phyloP scores from a whole-genome alignment of 768 basidiomycete species.

The Calocera cornea region DNA sequence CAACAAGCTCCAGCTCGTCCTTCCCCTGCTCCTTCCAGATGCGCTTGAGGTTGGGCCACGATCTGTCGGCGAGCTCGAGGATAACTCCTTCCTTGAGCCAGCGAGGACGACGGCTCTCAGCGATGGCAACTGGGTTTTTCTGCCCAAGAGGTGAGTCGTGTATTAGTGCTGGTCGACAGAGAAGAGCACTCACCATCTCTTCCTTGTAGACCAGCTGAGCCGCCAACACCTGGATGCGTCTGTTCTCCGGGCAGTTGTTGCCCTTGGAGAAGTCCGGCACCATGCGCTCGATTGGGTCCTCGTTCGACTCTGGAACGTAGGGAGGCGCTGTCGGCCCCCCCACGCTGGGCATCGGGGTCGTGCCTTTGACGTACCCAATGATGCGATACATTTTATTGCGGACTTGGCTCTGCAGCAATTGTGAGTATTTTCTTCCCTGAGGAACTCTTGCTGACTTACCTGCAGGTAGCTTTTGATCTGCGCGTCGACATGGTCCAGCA shows the following conservation, averaged over 20 bases:
- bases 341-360: not conserved
- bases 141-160: not conserved
- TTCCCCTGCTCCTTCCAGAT: not conserved
- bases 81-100: not conserved
- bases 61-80: not conserved
- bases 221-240: not conserved
- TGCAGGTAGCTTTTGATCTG: not conserved
- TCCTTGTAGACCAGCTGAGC: not conserved
- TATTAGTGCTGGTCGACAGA: not conserved
- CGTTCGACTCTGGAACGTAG: too few relatives aligned
- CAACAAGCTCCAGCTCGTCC: not conserved
- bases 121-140: not conserved
- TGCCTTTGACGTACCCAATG: not conserved
- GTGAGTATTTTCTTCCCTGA: not conserved
- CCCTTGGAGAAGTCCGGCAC: not conserved
- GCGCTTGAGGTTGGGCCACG: not conserved
- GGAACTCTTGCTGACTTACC: not conserved
- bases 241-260: not conserved
- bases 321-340: not conserved
- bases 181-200: not conserved
- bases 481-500: not conserved
- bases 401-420: not conserved
- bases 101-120: not conserved
- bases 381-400: not conserved
- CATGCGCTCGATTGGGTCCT: not conserved